These are phyloP conservation scores for Nakazawaea laoshanensis DNA, from an alignment of 805 yeast species.

Conservation along the genomic window DNA sequence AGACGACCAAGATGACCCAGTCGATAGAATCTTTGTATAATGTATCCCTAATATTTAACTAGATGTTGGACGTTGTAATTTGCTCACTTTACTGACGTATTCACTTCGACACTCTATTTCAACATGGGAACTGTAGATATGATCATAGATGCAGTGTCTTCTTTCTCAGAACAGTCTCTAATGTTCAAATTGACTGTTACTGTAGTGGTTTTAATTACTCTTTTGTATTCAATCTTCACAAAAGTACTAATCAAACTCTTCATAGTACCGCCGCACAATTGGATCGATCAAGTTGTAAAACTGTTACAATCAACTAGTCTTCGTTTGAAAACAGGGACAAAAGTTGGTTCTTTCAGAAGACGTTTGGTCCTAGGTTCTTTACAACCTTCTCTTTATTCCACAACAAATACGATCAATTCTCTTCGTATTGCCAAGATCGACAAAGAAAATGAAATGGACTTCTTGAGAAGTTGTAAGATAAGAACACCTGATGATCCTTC, in stretches of 20 bases:
- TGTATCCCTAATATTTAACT: background rate
- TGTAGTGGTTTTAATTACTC: conserved; percentile 4
- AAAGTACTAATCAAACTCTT: conserved; percentile 17
- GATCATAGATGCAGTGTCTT: too few relatives aligned
- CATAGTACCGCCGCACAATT: conserved; percentile 20
- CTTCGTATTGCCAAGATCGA: conserved; percentile 19
- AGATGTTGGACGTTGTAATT: background rate
- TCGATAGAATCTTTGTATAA: conserved; percentile 4
- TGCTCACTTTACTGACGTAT: background rate
- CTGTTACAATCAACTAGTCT: conserved; percentile 12
- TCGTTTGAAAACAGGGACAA: conserved; percentile 6
- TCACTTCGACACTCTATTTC: background rate
- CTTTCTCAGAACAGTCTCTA: conserved; percentile 1
- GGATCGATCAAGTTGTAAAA: conserved; percentile 15
- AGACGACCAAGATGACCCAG: background rate
- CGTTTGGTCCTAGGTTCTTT: conserved; percentile 21
- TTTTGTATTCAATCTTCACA: conserved; percentile 14
- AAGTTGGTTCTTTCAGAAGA: conserved; percentile 19
- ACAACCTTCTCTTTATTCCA: conserved; percentile 24
- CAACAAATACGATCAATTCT: conserved; percentile 12
- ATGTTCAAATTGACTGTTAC: conserved; percentile 7
- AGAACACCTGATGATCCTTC: conserved; percentile 27
- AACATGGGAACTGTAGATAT: conserved; percentile 1
- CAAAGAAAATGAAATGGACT: conserved; percentile 11
- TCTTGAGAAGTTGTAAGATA: conserved; percentile 16